Conservation (phyloP, 305 asterid genomes). For the Fraxinus baroniana region DNA sequence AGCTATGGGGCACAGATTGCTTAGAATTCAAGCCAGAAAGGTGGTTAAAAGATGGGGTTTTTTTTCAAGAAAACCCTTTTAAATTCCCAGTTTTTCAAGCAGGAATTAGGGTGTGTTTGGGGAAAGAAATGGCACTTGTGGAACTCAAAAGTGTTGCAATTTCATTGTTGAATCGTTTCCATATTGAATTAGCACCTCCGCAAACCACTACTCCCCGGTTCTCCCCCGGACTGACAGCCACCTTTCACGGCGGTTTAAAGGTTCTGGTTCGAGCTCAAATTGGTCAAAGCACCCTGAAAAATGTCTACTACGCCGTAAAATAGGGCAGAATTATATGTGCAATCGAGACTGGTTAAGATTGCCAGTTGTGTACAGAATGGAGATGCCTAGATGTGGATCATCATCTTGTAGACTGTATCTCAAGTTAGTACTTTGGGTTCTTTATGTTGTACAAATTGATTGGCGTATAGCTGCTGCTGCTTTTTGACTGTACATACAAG, state of each 20-base stretch:
- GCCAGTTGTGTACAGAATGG: not conserved
- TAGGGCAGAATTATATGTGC: not conserved
- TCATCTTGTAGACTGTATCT: not conserved
- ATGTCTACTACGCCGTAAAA: not conserved
- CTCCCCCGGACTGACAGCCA: not conserved
- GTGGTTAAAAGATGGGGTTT: conserved; percentile 3
- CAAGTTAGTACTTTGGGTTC: not conserved
- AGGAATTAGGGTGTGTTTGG: not conserved
- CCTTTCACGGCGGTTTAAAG: not conserved
- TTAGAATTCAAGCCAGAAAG: conserved; percentile 13
- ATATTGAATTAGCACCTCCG: not conserved
- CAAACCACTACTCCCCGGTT: not conserved
- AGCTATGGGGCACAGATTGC: conserved; percentile 35
- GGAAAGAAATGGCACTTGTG: not conserved
- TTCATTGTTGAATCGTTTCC: not conserved
- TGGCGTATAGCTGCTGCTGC: not conserved
- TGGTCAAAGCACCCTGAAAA: not conserved
- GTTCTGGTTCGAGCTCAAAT: not conserved
- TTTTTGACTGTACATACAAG: not conserved
- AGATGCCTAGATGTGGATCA: not conserved
- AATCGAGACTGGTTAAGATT: not conserved
- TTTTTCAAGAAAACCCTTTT: not conserved
- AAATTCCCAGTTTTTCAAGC: conserved; percentile 10
- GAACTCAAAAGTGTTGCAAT: not conserved
- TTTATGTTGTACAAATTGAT: not conserved